These are phyloP conservation scores for Vitis labrusca DNA, from an alignment of 164 flowering plant genomes.

Conservation along the genomic window DNA sequence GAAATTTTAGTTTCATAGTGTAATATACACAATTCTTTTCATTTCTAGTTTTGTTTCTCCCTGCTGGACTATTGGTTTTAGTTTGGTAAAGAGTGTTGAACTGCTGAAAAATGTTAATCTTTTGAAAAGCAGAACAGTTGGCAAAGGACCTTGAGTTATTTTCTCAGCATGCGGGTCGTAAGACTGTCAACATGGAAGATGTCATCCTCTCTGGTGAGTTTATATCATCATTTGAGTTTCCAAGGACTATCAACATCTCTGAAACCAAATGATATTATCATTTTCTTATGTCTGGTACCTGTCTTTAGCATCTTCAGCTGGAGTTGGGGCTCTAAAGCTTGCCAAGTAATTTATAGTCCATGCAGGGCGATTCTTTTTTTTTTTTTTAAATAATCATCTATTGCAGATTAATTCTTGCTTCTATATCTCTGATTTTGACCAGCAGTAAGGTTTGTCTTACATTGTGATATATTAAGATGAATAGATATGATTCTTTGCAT, in stretches of 20 bases:
- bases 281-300: too few relatives aligned
- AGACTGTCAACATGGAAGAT: conserved; percentile 75
- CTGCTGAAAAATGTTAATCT: conserved; percentile 13
- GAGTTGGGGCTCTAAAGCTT: too few relatives aligned
- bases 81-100: conserved; percentile 2
- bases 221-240: background rate
- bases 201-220: conserved; percentile 68
- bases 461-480: too few relatives aligned
- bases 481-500: too few relatives aligned
- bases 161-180: conserved; percentile 86
- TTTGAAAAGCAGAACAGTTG: conserved; percentile 60
- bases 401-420: background rate
- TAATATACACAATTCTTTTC: too few relatives aligned
- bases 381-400: background rate
- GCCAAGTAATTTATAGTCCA: too few relatives aligned
- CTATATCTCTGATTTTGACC: too few relatives aligned
- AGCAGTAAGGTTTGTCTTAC: too few relatives aligned
- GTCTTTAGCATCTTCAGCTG: too few relatives aligned
- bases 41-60: background rate
- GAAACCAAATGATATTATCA: background rate
- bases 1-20: too few relatives aligned
- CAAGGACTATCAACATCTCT: background rate
- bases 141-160: conserved; percentile 83
- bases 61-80: background rate
- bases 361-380: background rate